Evolutionary conservation across 148 eudicot genomes (phyloP).

Genomic region (Cornus controversa): DNA sequence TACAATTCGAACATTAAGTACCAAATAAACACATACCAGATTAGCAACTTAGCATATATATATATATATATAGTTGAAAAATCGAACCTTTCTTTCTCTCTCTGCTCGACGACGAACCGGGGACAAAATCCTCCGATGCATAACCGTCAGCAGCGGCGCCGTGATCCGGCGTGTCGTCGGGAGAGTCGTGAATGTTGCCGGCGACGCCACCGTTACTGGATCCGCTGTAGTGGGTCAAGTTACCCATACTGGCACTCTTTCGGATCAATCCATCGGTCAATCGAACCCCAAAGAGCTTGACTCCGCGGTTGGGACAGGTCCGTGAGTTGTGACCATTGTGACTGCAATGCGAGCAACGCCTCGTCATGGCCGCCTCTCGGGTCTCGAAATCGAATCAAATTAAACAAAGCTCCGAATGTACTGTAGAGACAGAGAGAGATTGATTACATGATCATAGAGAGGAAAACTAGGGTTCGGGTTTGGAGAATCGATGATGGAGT

Average conservation of each 20-base stretch:
- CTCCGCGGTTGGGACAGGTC: slow-evolving; percentile 84
- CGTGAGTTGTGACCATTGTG: slow-evolving; percentile 87
- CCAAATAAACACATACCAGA: neutral
- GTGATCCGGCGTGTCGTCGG: slow-evolving; percentile 65
- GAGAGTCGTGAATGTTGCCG: slow-evolving; percentile 37
- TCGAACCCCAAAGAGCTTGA: slow-evolving; percentile 81
- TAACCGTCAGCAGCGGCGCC: slow-evolving; percentile 54
- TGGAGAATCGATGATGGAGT: neutral
- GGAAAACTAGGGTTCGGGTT: neutral
- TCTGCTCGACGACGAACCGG: slow-evolving; percentile 59
- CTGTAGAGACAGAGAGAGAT: neutral
- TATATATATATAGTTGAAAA: neutral
- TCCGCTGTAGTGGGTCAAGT: slow-evolving; percentile 52
- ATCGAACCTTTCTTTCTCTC: slow-evolving; percentile 78
- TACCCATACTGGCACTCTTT: slow-evolving; percentile 93
- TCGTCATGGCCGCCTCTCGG: slow-evolving; percentile 42
- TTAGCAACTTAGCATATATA: too few species aligned
- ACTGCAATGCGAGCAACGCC: slow-evolving; percentile 87
- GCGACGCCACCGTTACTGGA: slow-evolving; percentile 31
- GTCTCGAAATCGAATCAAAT: neutral
- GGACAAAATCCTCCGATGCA: slow-evolving; percentile 78
- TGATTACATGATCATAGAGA: neutral
- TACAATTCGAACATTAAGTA: neutral
- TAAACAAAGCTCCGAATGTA: too few species aligned
- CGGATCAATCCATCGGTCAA: slow-evolving; percentile 80